A percentile compares a stretch with the other conserved stretches of the same genome.
Evolutionary conservation across 2,329 filamentous ascomycete species (phyloP).

Genomic region (Gnomoniopsis smithogilvyi): DNA sequence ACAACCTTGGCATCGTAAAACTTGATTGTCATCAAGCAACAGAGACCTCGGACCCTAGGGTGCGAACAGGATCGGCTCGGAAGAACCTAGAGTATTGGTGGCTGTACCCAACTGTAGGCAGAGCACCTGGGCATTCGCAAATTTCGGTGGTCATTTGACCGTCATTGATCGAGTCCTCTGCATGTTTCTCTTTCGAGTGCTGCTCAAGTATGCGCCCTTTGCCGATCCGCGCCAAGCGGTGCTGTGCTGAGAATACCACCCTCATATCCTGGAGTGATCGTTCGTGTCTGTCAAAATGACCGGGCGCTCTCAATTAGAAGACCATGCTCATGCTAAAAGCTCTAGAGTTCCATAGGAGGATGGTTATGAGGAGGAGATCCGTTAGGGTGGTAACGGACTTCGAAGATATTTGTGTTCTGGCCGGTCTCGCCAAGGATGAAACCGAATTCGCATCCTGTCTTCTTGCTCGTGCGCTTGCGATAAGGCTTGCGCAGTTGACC

Average conservation of each 20-base stretch:
- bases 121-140: neutral
- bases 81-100: neutral
- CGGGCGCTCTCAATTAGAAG: neutral
- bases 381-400: conserved; percentile 18
- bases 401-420: conserved; percentile 18
- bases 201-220: too few relatives aligned
- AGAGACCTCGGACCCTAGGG: neutral
- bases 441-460: conserved; percentile 19
- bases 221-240: neutral
- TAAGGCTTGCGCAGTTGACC: conserved; percentile 20
- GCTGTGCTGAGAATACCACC: neutral
- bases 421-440: conserved; percentile 20
- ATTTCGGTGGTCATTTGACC: neutral
- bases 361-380: conserved; percentile 19
- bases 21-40: too few relatives aligned
- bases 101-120: neutral
- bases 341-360: conserved; percentile 15
- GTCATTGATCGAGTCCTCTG: neutral
- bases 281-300: neutral
- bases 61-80: neutral
- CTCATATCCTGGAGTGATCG: too few relatives aligned
- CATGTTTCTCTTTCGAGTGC: too few relatives aligned
- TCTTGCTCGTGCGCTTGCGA: conserved; percentile 21
- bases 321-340: too few relatives aligned
- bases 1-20: too few relatives aligned